phyloP scores from a whole-genome alignment of 2,329 filamentous ascomycete species.

The Ophiostoma ulmi region DNA sequence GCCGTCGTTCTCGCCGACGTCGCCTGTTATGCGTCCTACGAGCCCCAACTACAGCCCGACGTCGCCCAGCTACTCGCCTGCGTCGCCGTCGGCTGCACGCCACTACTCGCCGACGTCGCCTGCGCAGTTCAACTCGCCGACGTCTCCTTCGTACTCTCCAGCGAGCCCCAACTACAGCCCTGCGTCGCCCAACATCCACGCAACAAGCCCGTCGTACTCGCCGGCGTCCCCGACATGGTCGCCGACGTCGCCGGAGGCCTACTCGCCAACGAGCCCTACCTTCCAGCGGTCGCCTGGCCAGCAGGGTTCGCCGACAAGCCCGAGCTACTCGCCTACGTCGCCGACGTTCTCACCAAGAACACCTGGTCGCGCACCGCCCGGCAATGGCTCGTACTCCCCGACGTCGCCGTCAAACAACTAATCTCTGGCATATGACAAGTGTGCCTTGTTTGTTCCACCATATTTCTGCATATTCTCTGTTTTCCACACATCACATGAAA shows the following conservation, averaged over 20 bases:
- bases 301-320: slow-evolving; percentile 58
- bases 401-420: slow-evolving; percentile 38
- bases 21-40: slow-evolving; percentile 52
- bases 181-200: slow-evolving; percentile 55
- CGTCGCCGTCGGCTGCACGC: slow-evolving; percentile 52
- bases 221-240: slow-evolving; percentile 74
- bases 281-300: slow-evolving; percentile 53
- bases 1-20: slow-evolving; percentile 59
- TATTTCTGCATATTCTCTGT: slow-evolving; percentile 4
- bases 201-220: slow-evolving; percentile 57
- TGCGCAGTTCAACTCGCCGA: slow-evolving; percentile 65
- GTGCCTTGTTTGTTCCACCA: slow-evolving; percentile 12
- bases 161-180: slow-evolving; percentile 68
- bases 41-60: slow-evolving; percentile 61
- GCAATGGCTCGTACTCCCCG: slow-evolving; percentile 40
- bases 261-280: slow-evolving; percentile 59
- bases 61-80: slow-evolving; percentile 60
- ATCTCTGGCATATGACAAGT: not conserved
- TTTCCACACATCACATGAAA: slow-evolving; percentile 9
- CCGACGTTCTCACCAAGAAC: slow-evolving; percentile 44
- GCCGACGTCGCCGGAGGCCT: slow-evolving; percentile 62
- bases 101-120: slow-evolving; percentile 69
- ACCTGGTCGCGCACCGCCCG: slow-evolving; percentile 36
- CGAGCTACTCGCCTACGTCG: slow-evolving; percentile 66
- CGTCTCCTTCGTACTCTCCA: slow-evolving; percentile 67